These are phyloP conservation scores for Cyclotella sp. DNA, from an alignment of 108 stramenopile genomes.

Conservation along the genomic window DNA sequence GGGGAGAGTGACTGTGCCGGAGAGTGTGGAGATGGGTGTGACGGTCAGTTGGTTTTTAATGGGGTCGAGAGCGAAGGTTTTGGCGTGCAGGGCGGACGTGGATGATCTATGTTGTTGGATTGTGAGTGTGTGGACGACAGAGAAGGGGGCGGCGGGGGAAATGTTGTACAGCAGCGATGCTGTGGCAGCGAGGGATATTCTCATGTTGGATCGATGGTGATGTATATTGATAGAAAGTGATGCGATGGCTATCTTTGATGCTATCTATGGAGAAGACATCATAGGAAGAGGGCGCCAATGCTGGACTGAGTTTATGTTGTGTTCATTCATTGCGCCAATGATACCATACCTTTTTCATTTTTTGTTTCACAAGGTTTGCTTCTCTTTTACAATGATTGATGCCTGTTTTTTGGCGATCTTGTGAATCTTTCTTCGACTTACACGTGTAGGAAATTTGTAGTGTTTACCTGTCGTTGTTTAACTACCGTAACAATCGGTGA, in stretches of 20 bases:
- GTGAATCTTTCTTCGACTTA: too few species aligned
- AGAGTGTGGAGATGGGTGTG: conserved; percentile 75
- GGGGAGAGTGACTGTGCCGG: conserved; percentile 93
- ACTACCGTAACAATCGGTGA: too few species aligned
- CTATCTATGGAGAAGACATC: not conserved
- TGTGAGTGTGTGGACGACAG: not conserved
- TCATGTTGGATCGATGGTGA: conserved; percentile 8
- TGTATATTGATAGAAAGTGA: not conserved
- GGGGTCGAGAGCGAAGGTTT: conserved; percentile 43
- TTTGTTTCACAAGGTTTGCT: too few species aligned
- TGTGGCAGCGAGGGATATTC: conserved; percentile 3
- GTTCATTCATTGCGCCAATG: too few species aligned
- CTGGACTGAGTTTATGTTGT: not conserved
- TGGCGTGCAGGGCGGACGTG: conserved; percentile 17
- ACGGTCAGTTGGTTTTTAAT: conserved; percentile 68
- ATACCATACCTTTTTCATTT: too few species aligned
- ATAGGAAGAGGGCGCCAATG: not conserved
- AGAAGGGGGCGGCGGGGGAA: not conserved
- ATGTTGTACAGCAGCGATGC: not conserved
- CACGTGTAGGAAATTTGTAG: too few species aligned
- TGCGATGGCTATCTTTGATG: not conserved
- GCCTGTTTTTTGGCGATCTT: too few species aligned
- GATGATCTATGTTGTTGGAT: not conserved
- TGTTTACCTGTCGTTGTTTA: too few species aligned
- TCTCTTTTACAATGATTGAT: too few species aligned